phyloP scores from a whole-genome alignment of 2,329 filamentous ascomycete genomes.

The Ophiostoma quercus region DNA sequence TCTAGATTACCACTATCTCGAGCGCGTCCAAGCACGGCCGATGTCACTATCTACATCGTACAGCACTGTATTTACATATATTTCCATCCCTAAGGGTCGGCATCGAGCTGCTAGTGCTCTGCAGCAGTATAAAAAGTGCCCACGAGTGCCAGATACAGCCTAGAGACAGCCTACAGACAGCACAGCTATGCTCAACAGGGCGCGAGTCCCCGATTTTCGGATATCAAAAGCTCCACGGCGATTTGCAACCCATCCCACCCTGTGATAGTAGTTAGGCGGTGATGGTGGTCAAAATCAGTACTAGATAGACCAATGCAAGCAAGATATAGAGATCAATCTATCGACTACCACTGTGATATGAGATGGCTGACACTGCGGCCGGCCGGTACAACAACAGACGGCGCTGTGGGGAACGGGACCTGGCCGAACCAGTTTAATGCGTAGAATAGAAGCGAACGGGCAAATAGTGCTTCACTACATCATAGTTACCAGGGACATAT shows the following conservation, averaged over 20 bases:
- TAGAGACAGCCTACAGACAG: not conserved
- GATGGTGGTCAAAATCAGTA: not conserved
- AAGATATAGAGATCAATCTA: not conserved
- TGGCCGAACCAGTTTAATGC: not conserved
- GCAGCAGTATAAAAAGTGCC: not conserved
- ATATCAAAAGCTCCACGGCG: constrained; percentile 15
- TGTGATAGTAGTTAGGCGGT: not conserved
- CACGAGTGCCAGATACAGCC: no score
- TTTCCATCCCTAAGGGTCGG: not conserved
- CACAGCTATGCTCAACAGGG: not conserved
- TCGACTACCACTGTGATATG: not conserved
- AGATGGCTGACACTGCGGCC: not conserved
- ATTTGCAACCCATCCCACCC: constrained; percentile 9
- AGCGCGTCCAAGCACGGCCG: not conserved
- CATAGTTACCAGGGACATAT: no score
- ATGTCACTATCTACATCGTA: not conserved
- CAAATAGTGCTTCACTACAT: no score
- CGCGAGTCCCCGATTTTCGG: not conserved
- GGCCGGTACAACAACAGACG: not conserved
- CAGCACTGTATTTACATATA: constrained; percentile 1
- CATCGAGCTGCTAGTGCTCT: not conserved
- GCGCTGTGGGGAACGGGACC: not conserved
- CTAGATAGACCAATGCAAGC: not conserved
- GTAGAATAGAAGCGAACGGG: not conserved
- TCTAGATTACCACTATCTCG: not conserved